Conservation (phyloP, 805 yeast species). For the Ogataea naganishii region DNA sequence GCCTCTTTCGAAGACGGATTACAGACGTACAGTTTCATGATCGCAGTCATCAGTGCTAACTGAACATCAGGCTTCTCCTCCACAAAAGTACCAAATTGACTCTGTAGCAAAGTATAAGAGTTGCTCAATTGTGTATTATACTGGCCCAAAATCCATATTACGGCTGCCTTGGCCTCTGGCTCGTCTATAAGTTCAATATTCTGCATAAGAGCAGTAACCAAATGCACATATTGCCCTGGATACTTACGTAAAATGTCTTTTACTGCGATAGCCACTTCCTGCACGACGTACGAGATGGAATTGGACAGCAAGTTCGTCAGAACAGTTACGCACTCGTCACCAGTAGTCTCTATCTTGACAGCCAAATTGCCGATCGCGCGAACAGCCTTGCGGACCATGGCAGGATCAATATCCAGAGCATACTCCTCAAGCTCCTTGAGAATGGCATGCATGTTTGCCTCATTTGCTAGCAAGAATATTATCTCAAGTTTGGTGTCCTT, state of each 20-base stretch:
- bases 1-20: conserved; percentile 38
- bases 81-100: conserved; percentile 35
- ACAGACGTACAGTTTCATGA: conserved; percentile 53
- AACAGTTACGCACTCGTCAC: conserved; percentile 55
- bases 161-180: conserved; percentile 67
- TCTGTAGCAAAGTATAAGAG: conserved; percentile 31
- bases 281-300: conserved; percentile 65
- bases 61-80: conserved; percentile 73
- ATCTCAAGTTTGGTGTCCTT: conserved; percentile 88
- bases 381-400: conserved; percentile 81
- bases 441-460: conserved; percentile 49
- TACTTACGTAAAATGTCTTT: conserved; percentile 72
- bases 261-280: conserved; percentile 70
- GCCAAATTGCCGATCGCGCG: conserved; percentile 88
- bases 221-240: conserved; percentile 44
- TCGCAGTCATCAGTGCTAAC: conserved; percentile 62
- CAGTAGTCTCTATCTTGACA: conserved; percentile 56
- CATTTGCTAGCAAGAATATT: conserved; percentile 68
- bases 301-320: conserved; percentile 51
- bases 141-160: conserved; percentile 82
- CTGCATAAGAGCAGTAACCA: conserved; percentile 33
- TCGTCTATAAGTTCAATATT: conserved; percentile 53
- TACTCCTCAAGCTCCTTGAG: conserved; percentile 75
- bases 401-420: conserved; percentile 78
- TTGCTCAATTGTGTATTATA: conserved; percentile 42